Evolutionary conservation across 805 yeast genomes (phyloP), one percentile per base, ranked within the genome.

Genomic region (Saturnispora silvae): DNA sequence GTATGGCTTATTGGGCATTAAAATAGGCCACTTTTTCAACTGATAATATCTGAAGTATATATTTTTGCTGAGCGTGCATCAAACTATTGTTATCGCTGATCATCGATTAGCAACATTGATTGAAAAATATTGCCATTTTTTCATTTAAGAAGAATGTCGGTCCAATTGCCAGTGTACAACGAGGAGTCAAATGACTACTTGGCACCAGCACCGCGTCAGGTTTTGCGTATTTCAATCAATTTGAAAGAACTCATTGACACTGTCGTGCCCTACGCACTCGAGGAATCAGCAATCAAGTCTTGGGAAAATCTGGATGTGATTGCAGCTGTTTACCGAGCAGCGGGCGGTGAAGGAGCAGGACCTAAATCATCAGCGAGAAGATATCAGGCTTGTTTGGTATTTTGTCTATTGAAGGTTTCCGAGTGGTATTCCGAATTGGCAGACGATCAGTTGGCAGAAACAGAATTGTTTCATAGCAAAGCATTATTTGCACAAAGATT

Each of bases 331-430:
- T 64, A 70, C 38, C 68, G 67, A 20, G 92, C 94, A 5, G 94
- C 94, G 15, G 94, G 94, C 8, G 95, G 94, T 16, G 64, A 64
- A 34, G 84, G 84, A 4, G 58, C 70, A 33, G 81, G 80, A 2
- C 57, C 63, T 34, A 76, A 75, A 1, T 60, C 78, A 0, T 65
- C 78, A 1, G 64, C 77, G 0, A 63, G 67, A 46, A 74, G 75
- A 50, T 83, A 83, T 52, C 70, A 79, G 37, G 77, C 86, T 0
- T 68, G 75, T 18, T 54, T 84, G 32, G 66, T 83, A 1, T 85
- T 81, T 56, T 76, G 82, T 34, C 61, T 85, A 40, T 60, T 85
- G 41, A 77, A 75, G 46, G 89, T 82, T n/a, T 69, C 80, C 26
- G 72, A 68, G 20, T 85, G 96, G 96, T 83, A 81, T 54, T 63